These are phyloP conservation scores for Phytophthora cactorum DNA, from an alignment of 352 stramenopile species.

Conservation along the genomic window DNA sequence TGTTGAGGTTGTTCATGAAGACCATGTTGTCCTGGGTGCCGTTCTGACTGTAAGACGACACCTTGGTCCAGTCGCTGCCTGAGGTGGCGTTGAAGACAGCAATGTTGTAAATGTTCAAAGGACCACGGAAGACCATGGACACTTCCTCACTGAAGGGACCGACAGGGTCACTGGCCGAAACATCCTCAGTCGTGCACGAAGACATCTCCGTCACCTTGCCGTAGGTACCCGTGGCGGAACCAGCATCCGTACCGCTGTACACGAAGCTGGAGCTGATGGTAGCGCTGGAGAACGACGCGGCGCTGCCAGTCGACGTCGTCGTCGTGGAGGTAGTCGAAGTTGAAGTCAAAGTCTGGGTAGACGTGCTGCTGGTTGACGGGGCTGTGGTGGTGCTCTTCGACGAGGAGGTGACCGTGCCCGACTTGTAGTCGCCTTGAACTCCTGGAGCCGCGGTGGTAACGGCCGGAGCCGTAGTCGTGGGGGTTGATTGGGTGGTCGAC, in stretches of 20 bases:
- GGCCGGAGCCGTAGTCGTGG: neutral
- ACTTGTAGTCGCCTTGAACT: neutral
- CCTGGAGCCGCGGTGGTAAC: neutral
- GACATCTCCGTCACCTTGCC: constrained; percentile 49
- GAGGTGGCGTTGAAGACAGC: constrained; percentile 46
- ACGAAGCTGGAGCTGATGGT: constrained; percentile 59
- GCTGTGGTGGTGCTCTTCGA: neutral
- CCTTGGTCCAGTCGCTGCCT: constrained; percentile 46
- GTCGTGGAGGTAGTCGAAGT: constrained; percentile 9
- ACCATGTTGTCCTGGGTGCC: constrained; percentile 53
- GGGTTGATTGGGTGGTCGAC: constrained; percentile 18
- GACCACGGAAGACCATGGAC: constrained; percentile 59
- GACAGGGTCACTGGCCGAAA: constrained; percentile 47
- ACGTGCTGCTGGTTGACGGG: neutral
- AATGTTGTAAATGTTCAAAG: constrained; percentile 70
- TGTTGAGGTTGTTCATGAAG: constrained; percentile 72
- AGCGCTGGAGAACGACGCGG: constrained; percentile 38
- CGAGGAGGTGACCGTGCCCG: neutral
- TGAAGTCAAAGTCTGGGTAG: neutral
- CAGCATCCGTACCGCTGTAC: constrained; percentile 48
- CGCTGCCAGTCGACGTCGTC: neutral
- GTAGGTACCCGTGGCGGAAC: constrained; percentile 50
- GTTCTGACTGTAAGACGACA: constrained; percentile 50
- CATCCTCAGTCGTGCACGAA: constrained; percentile 41
- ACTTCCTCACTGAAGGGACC: constrained; percentile 63